Percentiles rank a stretch among this genome's conserved stretches.
phyloP scores from a whole-genome alignment of 768 basidiomycete species.

The Boletus speciosus region DNA sequence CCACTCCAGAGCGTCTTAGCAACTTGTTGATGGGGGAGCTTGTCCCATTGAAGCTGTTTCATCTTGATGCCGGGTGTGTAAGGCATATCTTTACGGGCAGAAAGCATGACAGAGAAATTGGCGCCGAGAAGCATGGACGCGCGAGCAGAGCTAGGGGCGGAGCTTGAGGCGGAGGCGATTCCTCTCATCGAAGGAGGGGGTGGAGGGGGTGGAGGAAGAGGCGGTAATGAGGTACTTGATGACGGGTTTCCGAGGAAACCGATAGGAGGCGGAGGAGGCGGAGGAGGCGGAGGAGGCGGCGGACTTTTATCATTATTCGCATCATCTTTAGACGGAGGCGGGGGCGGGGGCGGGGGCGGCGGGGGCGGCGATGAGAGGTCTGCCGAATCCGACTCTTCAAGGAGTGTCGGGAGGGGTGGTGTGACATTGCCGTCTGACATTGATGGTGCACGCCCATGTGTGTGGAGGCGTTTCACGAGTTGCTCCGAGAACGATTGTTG shows the following conservation, averaged over 20 bases:
- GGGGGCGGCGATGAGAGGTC: conserved; percentile 25
- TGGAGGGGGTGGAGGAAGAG: conserved; percentile 39
- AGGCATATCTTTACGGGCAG: conserved; percentile 78
- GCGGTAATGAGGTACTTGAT: conserved; percentile 17
- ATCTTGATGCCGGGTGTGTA: conserved; percentile 86
- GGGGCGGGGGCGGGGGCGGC: conserved; percentile 13
- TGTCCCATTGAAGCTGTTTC: conserved; percentile 99
- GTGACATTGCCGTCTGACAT: conserved; percentile 36
- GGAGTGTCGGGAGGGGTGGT: conserved; percentile 35
- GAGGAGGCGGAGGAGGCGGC: conserved; percentile 25
- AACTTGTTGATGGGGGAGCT: conserved; percentile 86
- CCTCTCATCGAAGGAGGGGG: conserved; percentile 31
- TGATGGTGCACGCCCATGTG: conserved; percentile 43
- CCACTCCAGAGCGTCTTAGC: conserved; percentile 82
- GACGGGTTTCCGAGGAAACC: conserved; percentile 30
- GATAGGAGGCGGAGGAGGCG: conserved; percentile 35
- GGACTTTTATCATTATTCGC: conserved; percentile 20
- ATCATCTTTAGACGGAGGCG: conserved; percentile 20
- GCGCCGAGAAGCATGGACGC: conserved; percentile 58
- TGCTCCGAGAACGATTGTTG: conserved; percentile 59
- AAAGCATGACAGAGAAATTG: conserved; percentile 53
- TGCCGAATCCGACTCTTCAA: conserved; percentile 35
- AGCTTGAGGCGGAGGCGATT: conserved; percentile 33
- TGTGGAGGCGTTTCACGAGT: conserved; percentile 54
- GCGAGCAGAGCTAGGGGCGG: conserved; percentile 48